Conservation (phyloP, 2,329 filamentous ascomycete species). For the Penicillium sp. region DNA sequence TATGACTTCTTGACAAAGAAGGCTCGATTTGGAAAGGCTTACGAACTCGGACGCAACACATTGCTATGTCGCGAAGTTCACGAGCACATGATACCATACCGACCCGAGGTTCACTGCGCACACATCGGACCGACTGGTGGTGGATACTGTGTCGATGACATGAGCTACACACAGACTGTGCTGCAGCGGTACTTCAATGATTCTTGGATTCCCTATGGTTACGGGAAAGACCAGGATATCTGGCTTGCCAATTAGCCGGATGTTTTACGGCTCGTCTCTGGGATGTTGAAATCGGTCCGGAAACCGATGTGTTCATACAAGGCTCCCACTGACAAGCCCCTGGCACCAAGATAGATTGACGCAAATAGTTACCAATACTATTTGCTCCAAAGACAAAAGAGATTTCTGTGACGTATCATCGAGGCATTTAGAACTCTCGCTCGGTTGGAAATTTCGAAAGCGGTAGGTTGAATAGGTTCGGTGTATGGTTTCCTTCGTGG, state of each 20-base stretch:
- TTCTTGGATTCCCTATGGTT: slow-evolving; percentile 28
- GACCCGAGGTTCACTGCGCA: slow-evolving; percentile 28
- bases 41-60: slow-evolving; percentile 29
- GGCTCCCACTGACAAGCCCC: too few species aligned
- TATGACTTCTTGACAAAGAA: slow-evolving; percentile 20
- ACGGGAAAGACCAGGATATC: slow-evolving; percentile 20
- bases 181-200: slow-evolving; percentile 25
- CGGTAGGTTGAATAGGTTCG: too few species aligned
- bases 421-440: too few species aligned
- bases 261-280: not conserved
- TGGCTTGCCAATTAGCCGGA: slow-evolving; percentile 11
- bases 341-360: too few species aligned
- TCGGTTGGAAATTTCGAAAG: too few species aligned
- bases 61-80: slow-evolving; percentile 32
- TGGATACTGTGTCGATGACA: slow-evolving; percentile 32
- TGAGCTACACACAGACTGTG: slow-evolving; percentile 25
- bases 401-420: too few species aligned
- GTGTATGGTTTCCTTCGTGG: too few species aligned
- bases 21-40: slow-evolving; percentile 26
- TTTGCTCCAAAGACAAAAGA: too few species aligned
- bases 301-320: too few species aligned
- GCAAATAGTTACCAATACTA: too few species aligned
- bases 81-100: slow-evolving; percentile 31
- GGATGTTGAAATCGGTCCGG: not conserved
- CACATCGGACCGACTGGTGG: slow-evolving; percentile 32